Base-by-base conservation (phyloP, 2,329 filamentous ascomycete genomes). In the Metarhizium album region DNA sequence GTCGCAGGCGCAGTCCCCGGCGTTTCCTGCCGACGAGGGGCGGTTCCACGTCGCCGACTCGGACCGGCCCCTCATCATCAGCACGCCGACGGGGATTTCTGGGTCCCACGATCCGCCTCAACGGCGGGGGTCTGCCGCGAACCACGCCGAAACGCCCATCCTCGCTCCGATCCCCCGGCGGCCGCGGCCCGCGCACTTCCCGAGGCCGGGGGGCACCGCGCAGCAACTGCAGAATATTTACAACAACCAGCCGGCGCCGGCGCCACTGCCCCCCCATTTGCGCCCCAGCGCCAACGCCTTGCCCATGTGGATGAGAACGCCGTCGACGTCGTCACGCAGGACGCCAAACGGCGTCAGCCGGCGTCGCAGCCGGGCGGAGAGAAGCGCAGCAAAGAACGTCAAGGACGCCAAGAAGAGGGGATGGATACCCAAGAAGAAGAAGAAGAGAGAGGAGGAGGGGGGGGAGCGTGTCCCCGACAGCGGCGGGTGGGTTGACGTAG, bases 381-480 rank as follows among this genome's bases (percentile, higher is more conserved):
- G 78, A 27, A 80, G 79, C 51, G 80, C 80, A 5, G 74, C 78
- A 9, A 82, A 78, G 64, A 84, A 83, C 56, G 78, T 83, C 27
- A 71, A 75, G 18, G 79, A 83, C 54, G 80, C 80, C 1, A 79
- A 75, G 65, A 73, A 71, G 57, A 72, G 70, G 31, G 79, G 80
- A 1, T 83, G 80, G 79, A 71, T 64, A 37, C 65, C 69, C 52
- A 69, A 62, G 54, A 73, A 69, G 57, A 67, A 66, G 47, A 70
- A 65, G 54, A 68, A 65, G n/a, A n/a, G n/a, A n/a, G n/a, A n/a
- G n/a, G n/a, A n/a, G n/a, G n/a, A n/a, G n/a, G n/a, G n/a, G n/a
- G n/a, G n/a, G 58, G 71, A 49, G 56, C 33, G 7, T 13, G 42
- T 61, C 8, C 66, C 62, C 37, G 76, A 72, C 58, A 71, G 64